Conservation (phyloP, 768 basidiomycete genomes). For the Agrocybe pediades region DNA sequence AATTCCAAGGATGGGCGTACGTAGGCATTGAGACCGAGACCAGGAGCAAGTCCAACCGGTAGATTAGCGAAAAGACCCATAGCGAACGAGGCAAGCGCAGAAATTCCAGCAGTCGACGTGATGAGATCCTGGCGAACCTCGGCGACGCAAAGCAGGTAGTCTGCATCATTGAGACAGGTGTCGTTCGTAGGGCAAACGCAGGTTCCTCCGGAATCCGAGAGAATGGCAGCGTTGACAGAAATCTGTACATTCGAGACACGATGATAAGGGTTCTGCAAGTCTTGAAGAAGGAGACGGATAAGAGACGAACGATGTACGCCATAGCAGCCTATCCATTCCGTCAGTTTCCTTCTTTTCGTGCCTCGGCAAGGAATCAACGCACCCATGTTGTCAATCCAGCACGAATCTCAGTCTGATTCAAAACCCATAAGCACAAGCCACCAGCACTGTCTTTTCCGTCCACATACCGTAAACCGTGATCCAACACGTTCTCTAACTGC, state of each 20-base stretch:
- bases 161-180: constrained; percentile 51
- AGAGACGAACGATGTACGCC: constrained; percentile 74
- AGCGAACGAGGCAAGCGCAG: constrained; percentile 72
- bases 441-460: too few species aligned
- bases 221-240: constrained; percentile 82
- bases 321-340: constrained; percentile 58
- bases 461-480: constrained; percentile 63
- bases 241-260: constrained; percentile 49
- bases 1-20: constrained; percentile 38
- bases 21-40: constrained; percentile 82
- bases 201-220: constrained; percentile 77
- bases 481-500: constrained; percentile 62
- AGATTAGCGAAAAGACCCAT: constrained; percentile 87
- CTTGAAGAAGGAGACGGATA: background rate
- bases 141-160: constrained; percentile 58
- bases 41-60: constrained; percentile 89
- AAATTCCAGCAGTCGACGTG: constrained; percentile 77
- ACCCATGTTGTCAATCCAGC: constrained; percentile 85
- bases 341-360: constrained; percentile 5
- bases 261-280: constrained; percentile 6
- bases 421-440: background rate
- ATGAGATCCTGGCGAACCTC: constrained; percentile 77
- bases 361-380: constrained; percentile 21
- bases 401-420: constrained; percentile 67
- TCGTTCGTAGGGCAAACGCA: constrained; percentile 71